These are phyloP conservation scores for Aspergillus heteromorphus DNA, from an alignment of 495 filamentous ascomycete species.

Conservation along the genomic window DNA sequence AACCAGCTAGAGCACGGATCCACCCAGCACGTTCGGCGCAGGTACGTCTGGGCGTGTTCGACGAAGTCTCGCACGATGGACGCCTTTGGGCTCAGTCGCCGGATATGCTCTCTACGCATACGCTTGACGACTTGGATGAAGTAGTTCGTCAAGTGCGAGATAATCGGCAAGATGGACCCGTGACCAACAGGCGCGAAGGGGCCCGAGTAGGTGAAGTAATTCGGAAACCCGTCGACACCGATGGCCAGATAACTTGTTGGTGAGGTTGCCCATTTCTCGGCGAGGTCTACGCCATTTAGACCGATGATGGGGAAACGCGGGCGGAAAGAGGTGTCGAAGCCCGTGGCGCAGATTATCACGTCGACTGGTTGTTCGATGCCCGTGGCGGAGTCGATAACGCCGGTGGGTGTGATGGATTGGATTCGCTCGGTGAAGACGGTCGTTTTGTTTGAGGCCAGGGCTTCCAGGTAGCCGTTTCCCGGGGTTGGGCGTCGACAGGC, in stretches of 20 bases:
- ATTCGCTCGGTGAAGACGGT: constrained; percentile 12
- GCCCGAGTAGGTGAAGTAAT: constrained; percentile 59
- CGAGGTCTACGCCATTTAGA: constrained; percentile 37
- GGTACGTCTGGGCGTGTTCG: constrained; percentile 16
- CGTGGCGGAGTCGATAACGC: constrained; percentile 32
- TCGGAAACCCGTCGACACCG: constrained; percentile 56
- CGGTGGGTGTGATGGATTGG: constrained; percentile 22
- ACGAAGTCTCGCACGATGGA: constrained; percentile 42
- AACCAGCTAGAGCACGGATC: constrained; percentile 40
- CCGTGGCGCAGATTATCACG: constrained; percentile 39
- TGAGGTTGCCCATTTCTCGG: constrained; percentile 46
- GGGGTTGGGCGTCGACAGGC: constrained; percentile 39
- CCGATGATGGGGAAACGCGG: constrained; percentile 43
- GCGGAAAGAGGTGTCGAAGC: constrained; percentile 40
- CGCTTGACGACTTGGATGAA: constrained; percentile 5
- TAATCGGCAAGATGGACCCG: background rate
- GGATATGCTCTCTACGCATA: constrained; percentile 9
- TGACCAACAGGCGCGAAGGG: constrained; percentile 36
- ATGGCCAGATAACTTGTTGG: constrained; percentile 53
- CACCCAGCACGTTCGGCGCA: constrained; percentile 34
- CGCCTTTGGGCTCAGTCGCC: background rate
- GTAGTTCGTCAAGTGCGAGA: constrained; percentile 2
- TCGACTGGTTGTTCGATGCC: constrained; percentile 27
- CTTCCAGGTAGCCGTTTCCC: constrained; percentile 18
- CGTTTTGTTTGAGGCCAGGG: constrained; percentile 10